Evolutionary conservation across 495 filamentous ascomycete genomes (phyloP).

Genomic region (Aspergillus biplanus): DNA sequence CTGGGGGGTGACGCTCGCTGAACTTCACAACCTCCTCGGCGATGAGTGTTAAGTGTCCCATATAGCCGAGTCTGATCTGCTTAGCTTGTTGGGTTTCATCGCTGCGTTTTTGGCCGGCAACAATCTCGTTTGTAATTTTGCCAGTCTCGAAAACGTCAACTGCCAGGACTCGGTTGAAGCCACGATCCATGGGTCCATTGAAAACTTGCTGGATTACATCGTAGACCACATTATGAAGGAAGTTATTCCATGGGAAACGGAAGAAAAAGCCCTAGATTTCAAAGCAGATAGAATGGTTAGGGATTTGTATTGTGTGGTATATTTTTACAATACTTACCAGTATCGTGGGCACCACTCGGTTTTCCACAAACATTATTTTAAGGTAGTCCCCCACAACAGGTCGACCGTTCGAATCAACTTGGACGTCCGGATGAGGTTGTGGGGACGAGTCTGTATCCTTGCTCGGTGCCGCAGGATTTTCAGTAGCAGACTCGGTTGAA

Average conservation of each 20-base stretch:
- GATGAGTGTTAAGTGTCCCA: conserved; percentile 97
- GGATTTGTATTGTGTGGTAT: neutral
- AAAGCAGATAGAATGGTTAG: conserved; percentile 15
- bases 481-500: conserved; percentile 29
- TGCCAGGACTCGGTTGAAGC: conserved; percentile 90
- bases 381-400: conserved; percentile 96
- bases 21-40: conserved; percentile 99
- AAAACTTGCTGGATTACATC: conserved; percentile 99
- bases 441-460: conserved; percentile 40
- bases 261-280: conserved; percentile 85
- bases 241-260: conserved; percentile 99
- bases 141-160: conserved; percentile 91
- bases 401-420: conserved; percentile 67
- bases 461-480: conserved; percentile 29
- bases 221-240: conserved; percentile 98
- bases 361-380: conserved; percentile 95
- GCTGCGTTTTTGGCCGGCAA: conserved; percentile 84
- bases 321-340: conserved; percentile 63
- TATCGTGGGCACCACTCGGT: conserved; percentile 94
- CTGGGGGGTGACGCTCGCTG: conserved; percentile 88
- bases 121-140: conserved; percentile 86
- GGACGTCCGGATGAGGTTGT: conserved; percentile 40
- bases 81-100: conserved; percentile 79
- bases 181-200: conserved; percentile 96
- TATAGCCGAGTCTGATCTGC: conserved; percentile 94